Percentiles rank a stretch among this genome's conserved stretches.
Evolutionary conservation across 164 flowering plant species (phyloP).

Genomic region (Umbellularia californica): DNA sequence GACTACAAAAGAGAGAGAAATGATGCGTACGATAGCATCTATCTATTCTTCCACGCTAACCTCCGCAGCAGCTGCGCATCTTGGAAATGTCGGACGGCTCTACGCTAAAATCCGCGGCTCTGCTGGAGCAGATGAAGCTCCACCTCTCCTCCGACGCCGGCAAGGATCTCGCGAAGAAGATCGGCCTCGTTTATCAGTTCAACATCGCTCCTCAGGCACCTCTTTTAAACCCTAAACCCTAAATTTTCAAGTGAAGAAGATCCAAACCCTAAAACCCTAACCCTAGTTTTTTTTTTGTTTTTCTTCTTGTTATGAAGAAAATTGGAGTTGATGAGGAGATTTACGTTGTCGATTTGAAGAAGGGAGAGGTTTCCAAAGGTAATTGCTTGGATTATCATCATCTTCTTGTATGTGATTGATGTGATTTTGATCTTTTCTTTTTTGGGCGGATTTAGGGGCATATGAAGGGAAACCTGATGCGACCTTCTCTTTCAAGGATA

Average conservation of each 20-base stretch:
- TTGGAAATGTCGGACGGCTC: conserved; percentile 17
- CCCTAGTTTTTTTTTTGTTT: conserved; percentile 3
- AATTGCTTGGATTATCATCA: conserved; percentile 9
- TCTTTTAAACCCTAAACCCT: background rate
- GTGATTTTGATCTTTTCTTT: background rate
- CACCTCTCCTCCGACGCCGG: conserved; percentile 83
- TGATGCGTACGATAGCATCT: too few relatives aligned
- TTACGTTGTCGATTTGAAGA: conserved; percentile 80
- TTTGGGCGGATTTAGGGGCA: conserved; percentile 39
- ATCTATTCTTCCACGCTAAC: too few relatives aligned
- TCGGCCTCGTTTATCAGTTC: conserved; percentile 85
- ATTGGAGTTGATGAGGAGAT: conserved; percentile 70
- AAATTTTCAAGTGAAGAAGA: too few relatives aligned
- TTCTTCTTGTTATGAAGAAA: conserved; percentile 54
- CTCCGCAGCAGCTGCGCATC: background rate
- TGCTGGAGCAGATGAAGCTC: conserved; percentile 77
- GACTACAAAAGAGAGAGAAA: too few relatives aligned
- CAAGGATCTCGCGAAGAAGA: conserved; percentile 55
- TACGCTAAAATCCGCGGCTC: conserved; percentile 59
- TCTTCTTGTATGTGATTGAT: background rate
- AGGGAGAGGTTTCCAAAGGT: conserved; percentile 92
- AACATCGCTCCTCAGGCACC: conserved; percentile 83
- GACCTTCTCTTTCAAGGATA: conserved; percentile 86
- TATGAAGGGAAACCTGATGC: conserved; percentile 95
- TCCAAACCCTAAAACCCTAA: background rate